Evolutionary conservation across 805 yeast species (phyloP), one percentile per base, ranked within the genome.

Genomic region (Lipomyces chichibuensis): DNA sequence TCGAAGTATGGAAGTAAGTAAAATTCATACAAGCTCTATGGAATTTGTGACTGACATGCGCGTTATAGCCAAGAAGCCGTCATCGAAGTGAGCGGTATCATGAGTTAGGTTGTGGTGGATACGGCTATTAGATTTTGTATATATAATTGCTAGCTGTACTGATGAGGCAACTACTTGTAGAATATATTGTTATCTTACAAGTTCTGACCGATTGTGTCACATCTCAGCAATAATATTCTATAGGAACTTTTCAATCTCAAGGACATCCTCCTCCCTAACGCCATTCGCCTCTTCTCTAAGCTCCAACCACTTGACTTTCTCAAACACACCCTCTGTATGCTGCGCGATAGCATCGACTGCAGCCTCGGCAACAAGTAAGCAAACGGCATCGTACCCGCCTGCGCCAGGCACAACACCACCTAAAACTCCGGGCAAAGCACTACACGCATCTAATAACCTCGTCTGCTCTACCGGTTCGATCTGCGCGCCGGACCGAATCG

Each of bases 331-430:
- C 3, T 33, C 57, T 8, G 43, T 49, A 13, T 56, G 51, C 13
- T 32, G 13, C 3, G n/a, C 53, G 20, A 66, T 57, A 7, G 17
- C 27, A 13, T 59, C 69, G 25, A 65, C 69, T 8, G 66, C 53
- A 6, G 54, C 62, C 25, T 71, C 71, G 1, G 84, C 81, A 2
- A 89, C 88, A 33, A 95, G 77, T 33, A 94, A 74, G 64, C 96
- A 85, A 23, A 95, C 85, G 0, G 99, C 99, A 80, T 95, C 99
- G 75, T 87, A 90, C 0, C 99, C 99, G 33, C 99, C 99, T 0
- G 99, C 99, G 1, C 99, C 99, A 0, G 99, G 99, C 2, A 95
- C 97, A 43, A 95, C 93, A n/a, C 97, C 98, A 0, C 97, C 96
- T 23, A 94, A 72, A 37, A 92, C 95, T 17, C 99, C 99, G 0